phyloP scores from a whole-genome alignment of 352 stramenopile species.

The Pythium dissimile region DNA sequence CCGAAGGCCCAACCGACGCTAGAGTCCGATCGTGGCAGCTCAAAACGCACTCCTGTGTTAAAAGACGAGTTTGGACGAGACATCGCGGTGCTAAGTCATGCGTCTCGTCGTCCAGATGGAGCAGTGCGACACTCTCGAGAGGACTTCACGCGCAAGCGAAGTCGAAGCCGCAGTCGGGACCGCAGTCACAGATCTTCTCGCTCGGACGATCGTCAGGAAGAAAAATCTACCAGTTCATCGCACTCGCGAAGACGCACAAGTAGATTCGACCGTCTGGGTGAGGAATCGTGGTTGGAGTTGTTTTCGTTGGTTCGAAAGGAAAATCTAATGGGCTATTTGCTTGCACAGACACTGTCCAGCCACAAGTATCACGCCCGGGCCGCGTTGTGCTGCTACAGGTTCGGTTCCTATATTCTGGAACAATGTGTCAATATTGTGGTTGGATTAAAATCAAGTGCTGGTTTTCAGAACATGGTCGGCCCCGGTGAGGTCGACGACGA shows the following conservation, averaged over 20 bases:
- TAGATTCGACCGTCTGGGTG: not conserved
- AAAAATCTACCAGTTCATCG: not conserved
- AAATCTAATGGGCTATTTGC: too few relatives aligned
- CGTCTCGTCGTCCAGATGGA: not conserved
- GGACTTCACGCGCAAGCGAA: not conserved
- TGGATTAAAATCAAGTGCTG: not conserved
- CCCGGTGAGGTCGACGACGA: conserved; percentile 88
- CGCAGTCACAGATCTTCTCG: not conserved
- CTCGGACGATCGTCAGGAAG: not conserved
- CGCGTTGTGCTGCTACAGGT: conserved; percentile 40
- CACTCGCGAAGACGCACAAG: not conserved
- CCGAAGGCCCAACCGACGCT: not conserved
- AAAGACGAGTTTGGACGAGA: conserved; percentile 33
- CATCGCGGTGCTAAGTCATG: not conserved
- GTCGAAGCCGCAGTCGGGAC: conserved; percentile 15
- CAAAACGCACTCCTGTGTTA: not conserved
- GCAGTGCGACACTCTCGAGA: not conserved
- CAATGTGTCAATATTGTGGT: conserved; percentile 4
- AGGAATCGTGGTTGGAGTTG: not conserved
- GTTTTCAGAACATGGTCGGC: conserved; percentile 87
- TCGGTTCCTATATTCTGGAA: too few relatives aligned
- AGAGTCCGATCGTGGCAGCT: not conserved
- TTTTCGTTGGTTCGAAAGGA: not conserved
- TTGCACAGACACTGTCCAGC: too few relatives aligned
- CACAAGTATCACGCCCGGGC: conserved; percentile 6